Conservation (phyloP, 768 basidiomycete species). For the Lactifluus echinatus region DNA sequence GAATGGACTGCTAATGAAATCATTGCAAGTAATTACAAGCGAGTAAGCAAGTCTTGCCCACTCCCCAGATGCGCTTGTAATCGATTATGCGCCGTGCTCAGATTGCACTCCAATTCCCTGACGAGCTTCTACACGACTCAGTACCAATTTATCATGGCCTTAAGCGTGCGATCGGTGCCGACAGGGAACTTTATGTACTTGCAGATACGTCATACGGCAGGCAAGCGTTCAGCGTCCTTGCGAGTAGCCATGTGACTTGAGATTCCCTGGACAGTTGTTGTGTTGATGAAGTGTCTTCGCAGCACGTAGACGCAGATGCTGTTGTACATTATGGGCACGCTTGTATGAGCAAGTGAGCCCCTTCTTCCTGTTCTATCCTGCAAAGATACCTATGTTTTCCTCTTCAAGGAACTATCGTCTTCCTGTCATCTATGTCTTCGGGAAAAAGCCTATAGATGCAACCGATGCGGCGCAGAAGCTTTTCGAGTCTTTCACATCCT, state of each 20-base stretch:
- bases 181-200: constrained; percentile 72
- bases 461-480: constrained; percentile 41
- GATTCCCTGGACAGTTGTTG: constrained; percentile 57
- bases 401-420: constrained; percentile 68
- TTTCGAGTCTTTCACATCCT: constrained; percentile 26
- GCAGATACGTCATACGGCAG: constrained; percentile 98
- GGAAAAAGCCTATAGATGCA: constrained; percentile 57
- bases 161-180: constrained; percentile 38
- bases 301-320: constrained; percentile 86
- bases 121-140: constrained; percentile 80
- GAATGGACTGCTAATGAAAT: constrained; percentile 56
- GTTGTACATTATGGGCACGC: constrained; percentile 96
- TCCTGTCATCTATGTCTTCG: constrained; percentile 88
- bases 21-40: constrained; percentile 51
- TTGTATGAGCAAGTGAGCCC: constrained; percentile 73
- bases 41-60: constrained; percentile 37
- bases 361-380: background rate
- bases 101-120: constrained; percentile 93
- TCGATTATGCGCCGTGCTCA: constrained; percentile 24
- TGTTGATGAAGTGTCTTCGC: constrained; percentile 91
- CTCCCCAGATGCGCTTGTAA: background rate
- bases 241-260: background rate
- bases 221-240: constrained; percentile 33
- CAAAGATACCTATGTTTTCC: background rate
- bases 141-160: constrained; percentile 74